phyloP scores from a whole-genome alignment of 2,329 filamentous ascomycete genomes.

The Thermochaetoides dissita region DNA sequence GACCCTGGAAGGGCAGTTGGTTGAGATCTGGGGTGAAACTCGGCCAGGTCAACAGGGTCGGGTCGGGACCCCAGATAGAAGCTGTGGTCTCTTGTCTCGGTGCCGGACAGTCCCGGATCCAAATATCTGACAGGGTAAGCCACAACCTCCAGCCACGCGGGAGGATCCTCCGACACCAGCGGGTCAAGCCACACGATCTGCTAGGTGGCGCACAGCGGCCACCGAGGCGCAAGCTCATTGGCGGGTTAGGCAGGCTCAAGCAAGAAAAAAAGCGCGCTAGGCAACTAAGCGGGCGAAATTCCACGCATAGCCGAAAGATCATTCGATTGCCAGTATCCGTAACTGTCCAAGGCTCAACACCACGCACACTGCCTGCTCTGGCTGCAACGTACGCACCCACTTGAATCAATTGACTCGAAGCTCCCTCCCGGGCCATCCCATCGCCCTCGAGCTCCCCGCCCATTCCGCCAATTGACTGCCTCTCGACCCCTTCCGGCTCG shows the following conservation, averaged over 20 bases:
- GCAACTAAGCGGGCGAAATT: slow-evolving; percentile 11
- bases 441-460: slow-evolving; percentile 9
- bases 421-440: no score
- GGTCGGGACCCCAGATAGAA: no score
- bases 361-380: slow-evolving; percentile 10
- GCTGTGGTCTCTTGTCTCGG: no score
- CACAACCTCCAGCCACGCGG: no score
- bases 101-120: no score
- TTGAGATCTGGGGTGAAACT: no score
- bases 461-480: slow-evolving; percentile 11
- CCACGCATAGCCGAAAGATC: slow-evolving; percentile 17
- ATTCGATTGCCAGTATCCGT: slow-evolving; percentile 20
- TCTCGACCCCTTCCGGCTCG: slow-evolving; percentile 6
- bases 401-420: slow-evolving; percentile 5
- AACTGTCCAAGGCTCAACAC: slow-evolving; percentile 9
- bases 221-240: slow-evolving; percentile 4
- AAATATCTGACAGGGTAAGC: no score
- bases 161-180: no score
- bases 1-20: no score
- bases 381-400: slow-evolving; percentile 7
- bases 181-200: neutral
- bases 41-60: no score
- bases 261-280: slow-evolving; percentile 7
- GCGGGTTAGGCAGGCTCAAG: neutral
- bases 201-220: no score